These are phyloP conservation scores for Debaryomyces sp. DNA, from an alignment of 1,139 yeast genomes.

Conservation along the genomic window DNA sequence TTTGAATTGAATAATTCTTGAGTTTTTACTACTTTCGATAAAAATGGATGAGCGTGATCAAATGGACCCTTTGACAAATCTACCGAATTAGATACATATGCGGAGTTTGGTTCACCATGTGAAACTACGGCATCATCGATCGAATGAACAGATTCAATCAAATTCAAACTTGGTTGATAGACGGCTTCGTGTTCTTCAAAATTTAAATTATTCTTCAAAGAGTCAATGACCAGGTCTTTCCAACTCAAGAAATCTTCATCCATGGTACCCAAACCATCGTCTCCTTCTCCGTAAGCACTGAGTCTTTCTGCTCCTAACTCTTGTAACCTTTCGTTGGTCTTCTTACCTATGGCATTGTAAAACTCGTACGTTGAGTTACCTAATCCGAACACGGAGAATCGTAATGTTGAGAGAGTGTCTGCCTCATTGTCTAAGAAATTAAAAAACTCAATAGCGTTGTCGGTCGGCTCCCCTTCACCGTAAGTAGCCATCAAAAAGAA, in stretches of 20 bases:
- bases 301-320: conserved; percentile 71
- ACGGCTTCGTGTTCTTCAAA: conserved; percentile 75
- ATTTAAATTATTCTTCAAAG: conserved; percentile 64
- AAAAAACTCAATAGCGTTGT: conserved; percentile 78
- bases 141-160: conserved; percentile 37
- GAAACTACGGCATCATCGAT: conserved; percentile 53
- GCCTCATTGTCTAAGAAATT: conserved; percentile 62
- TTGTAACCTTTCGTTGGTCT: conserved; percentile 47
- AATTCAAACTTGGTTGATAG: conserved; percentile 73
- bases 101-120: conserved; percentile 81
- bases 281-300: conserved; percentile 85
- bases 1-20: conserved; percentile 70
- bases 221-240: conserved; percentile 78
- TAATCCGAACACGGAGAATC: conserved; percentile 79
- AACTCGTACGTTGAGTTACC: conserved; percentile 95
- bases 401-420: conserved; percentile 62
- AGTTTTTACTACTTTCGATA: conserved; percentile 66
- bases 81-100: conserved; percentile 48
- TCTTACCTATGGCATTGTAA: conserved; percentile 81
- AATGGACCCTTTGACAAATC: conserved; percentile 73
- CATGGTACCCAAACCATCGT: conserved; percentile 91
- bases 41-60: conserved; percentile 79
- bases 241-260: conserved; percentile 94
- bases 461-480: conserved; percentile 99
- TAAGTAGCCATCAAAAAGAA: conserved; percentile 88